Conservation (phyloP, 345 rosid species). For the Conringia planisiliqua region DNA sequence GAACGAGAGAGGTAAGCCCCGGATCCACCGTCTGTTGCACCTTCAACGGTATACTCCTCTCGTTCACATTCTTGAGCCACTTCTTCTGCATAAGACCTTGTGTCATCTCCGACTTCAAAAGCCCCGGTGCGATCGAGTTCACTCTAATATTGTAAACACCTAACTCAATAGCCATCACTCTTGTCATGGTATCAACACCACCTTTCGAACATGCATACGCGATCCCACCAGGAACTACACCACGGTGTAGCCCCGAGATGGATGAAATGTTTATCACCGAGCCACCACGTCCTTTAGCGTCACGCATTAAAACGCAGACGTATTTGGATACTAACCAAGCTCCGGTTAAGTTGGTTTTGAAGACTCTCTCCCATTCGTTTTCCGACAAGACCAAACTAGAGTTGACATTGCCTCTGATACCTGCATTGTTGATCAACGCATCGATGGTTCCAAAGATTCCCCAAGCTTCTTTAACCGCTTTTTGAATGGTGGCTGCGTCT, state of each 20-base stretch:
- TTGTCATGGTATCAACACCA: neutral
- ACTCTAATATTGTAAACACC: neutral
- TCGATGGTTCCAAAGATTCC: neutral
- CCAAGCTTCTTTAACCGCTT: neutral
- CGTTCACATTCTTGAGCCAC: neutral
- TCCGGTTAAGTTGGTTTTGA: neutral
- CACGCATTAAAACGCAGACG: neutral
- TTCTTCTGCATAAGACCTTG: neutral
- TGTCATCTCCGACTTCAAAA: neutral
- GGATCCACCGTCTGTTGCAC: neutral
- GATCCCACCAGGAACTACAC: neutral
- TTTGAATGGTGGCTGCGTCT: neutral
- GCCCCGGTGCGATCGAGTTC: neutral
- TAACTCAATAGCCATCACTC: neutral
- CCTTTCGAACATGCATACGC: neutral
- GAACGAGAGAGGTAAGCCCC: neutral
- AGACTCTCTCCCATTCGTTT: neutral
- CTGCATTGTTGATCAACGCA: neutral
- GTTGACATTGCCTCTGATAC: neutral
- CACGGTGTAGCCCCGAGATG: neutral
- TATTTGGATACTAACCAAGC: neutral
- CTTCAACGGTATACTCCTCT: neutral
- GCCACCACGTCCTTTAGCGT: neutral
- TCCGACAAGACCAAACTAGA: neutral
- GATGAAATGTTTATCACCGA: neutral